Base-by-base conservation (phyloP, 176 grass and related monocot genomes). In the Eragrostis nindensis region DNA sequence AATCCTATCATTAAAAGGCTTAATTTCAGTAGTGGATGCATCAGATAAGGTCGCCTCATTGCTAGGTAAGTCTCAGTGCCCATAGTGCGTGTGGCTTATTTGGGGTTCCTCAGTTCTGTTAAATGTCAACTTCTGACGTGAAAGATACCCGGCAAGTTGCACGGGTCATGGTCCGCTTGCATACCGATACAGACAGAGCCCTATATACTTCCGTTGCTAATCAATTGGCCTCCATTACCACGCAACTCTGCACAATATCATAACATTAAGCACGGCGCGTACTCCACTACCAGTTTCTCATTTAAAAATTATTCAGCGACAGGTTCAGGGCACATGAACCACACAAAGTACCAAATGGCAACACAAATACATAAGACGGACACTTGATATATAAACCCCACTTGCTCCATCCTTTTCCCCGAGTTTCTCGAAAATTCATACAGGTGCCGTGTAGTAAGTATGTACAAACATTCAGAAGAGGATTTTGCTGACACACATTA, bases 51-150 rank as follows among this genome's bases (percentile, higher is more conserved):
- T 76, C n/a, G 19, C 82, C 77, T 89, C 56, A 49, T 76, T 16
- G 21, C 71, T 66, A 75, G 76, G 75, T 45, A 76, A 70, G n/a
- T n/a, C 43, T 41, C 77, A 38, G 42, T 9, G 40, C 50, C 48
- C 56, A 8, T 54, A 71, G 69, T 73, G 47, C 60, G 59, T 82
- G 83, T 77, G 70, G 73, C 66, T 73, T 86, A 47, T 26, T 13
- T 66, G 10, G 48, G 57, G 84, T 47, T n/a, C 49, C 72, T 77
- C 66, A 47, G 22, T 90, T 86, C 83, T 86, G 83, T 78, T 85
- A 85, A 89, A 68, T 89, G 87, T 89, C 88, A 82, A 78, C 83
- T 68, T 86, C 83, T 13, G 68, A 62, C 30, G 71, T 68, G 83
- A 86, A 81, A 86, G 72, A 60, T 82, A 78, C 60, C 73, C 57